Conservation (phyloP, 225 moss, liverwort and hornwort genomes). For the Lunularia cruciata region DNA sequence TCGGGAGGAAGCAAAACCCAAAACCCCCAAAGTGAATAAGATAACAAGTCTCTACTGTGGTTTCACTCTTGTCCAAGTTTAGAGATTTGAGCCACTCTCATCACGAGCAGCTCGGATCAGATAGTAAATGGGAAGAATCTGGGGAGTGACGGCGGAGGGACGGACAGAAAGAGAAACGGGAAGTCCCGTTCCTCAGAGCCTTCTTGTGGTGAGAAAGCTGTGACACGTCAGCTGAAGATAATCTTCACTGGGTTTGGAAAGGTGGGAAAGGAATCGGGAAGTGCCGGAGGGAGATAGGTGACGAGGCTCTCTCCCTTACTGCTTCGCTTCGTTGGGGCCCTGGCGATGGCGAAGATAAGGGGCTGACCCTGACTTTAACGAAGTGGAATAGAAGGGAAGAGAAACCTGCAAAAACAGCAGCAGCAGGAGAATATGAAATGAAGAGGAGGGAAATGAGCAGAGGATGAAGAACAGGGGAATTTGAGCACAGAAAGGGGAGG, state of each 20-base stretch:
- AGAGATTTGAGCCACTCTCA: too few species aligned
- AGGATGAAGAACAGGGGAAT: background rate
- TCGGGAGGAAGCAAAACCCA: too few species aligned
- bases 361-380: background rate
- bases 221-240: slow-evolving; percentile 24
- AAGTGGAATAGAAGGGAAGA: background rate
- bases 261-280: slow-evolving; percentile 1
- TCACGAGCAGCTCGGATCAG: too few species aligned
- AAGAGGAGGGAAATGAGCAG: background rate
- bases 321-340: background rate
- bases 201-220: background rate
- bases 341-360: background rate
- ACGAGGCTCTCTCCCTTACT: background rate
- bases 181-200: background rate
- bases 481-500: background rate
- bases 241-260: background rate
- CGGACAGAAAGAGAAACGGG: background rate
- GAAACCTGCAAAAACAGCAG: background rate
- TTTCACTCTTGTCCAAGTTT: too few species aligned
- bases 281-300: slow-evolving; percentile 3
- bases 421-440: background rate
- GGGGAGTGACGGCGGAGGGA: background rate
- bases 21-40: too few species aligned
- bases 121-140: too few species aligned
- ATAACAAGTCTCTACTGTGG: too few species aligned